Percentiles rank a stretch among this genome's conserved stretches.
Conservation (phyloP, 2,329 filamentous ascomycete species). For the Penicillium griseofulvum region DNA sequence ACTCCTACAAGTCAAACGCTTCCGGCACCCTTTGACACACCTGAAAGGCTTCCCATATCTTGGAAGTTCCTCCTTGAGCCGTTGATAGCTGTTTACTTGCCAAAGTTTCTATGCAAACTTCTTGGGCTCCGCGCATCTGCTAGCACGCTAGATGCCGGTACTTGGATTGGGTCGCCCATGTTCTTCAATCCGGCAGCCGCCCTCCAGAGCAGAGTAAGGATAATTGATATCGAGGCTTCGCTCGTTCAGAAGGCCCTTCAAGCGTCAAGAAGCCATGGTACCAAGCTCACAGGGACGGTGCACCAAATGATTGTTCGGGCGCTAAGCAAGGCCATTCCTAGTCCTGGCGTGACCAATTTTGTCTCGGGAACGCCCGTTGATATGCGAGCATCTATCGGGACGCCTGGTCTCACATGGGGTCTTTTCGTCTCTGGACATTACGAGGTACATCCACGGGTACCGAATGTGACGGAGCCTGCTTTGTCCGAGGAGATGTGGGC, state of each 20-base stretch:
- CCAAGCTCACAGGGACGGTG: conserved; percentile 45
- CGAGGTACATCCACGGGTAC: conserved; percentile 19
- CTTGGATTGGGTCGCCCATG: conserved; percentile 34
- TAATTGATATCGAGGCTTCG: conserved; percentile 31
- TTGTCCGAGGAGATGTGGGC: conserved; percentile 37
- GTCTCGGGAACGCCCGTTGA: conserved; percentile 42
- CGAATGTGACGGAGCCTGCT: background rate
- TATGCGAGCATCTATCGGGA: conserved; percentile 38
- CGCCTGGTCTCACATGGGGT: conserved; percentile 37
- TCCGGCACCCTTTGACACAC: conserved; percentile 40
- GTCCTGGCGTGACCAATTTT: conserved; percentile 31
- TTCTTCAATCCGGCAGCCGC: conserved; percentile 24
- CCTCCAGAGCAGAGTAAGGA: conserved; percentile 31
- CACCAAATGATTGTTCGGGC: conserved; percentile 43
- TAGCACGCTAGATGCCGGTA: conserved; percentile 26
- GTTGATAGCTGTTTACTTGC: conserved; percentile 39
- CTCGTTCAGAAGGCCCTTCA: conserved; percentile 29
- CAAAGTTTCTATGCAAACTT: conserved; percentile 30
- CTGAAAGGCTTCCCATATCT: conserved; percentile 42
- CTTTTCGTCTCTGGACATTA: conserved; percentile 35
- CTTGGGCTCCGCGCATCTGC: conserved; percentile 35
- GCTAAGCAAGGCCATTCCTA: conserved; percentile 32
- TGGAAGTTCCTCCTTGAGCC: conserved; percentile 46
- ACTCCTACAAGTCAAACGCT: conserved; percentile 24
- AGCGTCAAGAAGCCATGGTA: conserved; percentile 31